phyloP scores from a whole-genome alignment of 2,329 filamentous ascomycete genomes.

The Xylariaceae sp. region DNA sequence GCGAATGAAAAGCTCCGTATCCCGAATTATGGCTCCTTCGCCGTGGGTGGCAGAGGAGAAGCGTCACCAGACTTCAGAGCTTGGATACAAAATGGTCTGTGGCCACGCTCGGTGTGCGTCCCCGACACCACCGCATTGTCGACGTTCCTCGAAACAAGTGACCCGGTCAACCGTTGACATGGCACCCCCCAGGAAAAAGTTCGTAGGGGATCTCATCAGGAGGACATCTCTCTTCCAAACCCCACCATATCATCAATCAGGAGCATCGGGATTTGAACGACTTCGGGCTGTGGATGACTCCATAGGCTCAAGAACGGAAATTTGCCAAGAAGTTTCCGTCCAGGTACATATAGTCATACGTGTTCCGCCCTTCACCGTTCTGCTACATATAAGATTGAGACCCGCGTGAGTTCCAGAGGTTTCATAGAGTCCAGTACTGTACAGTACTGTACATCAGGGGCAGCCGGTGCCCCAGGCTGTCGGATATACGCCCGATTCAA shows the following conservation, averaged over 20 bases:
- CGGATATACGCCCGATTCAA: constrained; percentile 19
- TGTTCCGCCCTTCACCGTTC: neutral
- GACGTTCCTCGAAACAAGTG: too few relatives aligned
- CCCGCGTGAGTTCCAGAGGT: constrained; percentile 1
- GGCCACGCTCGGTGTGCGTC: too few relatives aligned
- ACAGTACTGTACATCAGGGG: neutral
- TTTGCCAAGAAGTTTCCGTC: neutral
- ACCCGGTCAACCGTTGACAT: too few relatives aligned
- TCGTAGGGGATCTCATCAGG: too few relatives aligned
- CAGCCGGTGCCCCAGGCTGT: constrained; percentile 11
- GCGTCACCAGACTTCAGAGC: neutral
- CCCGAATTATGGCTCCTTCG: too few relatives aligned
- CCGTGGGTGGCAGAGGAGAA: neutral
- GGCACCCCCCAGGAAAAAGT: too few relatives aligned
- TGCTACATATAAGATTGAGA: too few relatives aligned
- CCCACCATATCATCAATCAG: too few relatives aligned
- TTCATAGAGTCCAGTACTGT: neutral
- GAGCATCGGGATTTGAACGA: too few relatives aligned
- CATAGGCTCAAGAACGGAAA: neutral
- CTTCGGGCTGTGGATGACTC: neutral
- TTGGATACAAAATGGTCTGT: too few relatives aligned
- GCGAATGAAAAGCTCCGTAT: neutral
- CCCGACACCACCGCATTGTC: too few relatives aligned
- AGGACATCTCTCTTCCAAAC: too few relatives aligned
- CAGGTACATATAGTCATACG: neutral